Evolutionary conservation across 1,139 yeast species (phyloP), one percentile per base, ranked within the genome.

Genomic region (Debaryomyces nepalensis): DNA sequence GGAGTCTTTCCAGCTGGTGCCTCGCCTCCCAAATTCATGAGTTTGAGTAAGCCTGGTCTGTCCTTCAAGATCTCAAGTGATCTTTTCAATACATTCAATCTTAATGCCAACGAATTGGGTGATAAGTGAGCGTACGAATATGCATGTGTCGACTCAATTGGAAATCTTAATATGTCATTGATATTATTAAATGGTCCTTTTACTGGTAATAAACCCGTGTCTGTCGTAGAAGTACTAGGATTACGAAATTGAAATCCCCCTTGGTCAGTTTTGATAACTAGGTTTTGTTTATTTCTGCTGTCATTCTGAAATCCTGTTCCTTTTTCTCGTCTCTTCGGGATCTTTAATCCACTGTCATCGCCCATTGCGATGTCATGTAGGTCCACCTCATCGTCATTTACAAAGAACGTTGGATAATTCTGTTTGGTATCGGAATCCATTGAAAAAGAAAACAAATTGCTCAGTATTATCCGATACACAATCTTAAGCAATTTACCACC

Each of bases 101-200:
- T 68, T 41, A 87, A 78, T 0, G 95, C 88, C 44, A 88, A 64
- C 1, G 95, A 84, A 55, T 86, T 85, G 15, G 90, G 93, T 4
- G 95, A 84, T 43, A 87, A 68, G 46, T 86, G 88, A 4, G 95
- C 90, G 60, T 87, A 88, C 0, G 95, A 87, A 57, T 86, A 88
- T 2, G 96, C 86, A 58, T 87, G 93, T 2, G 95, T 79, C 8
- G 95, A 85, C 57, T 86, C 93, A 15, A 83, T 80, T 4, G 95
- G 89, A 57, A 85, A 86, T 51, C 71, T 75, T 39, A 63, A 47
- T 14, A 63, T 61, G 34, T 68, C 72, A 18, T 21, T 31, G 14
- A 22, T 41, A 18, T 33, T 41, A 20, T 31, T 31, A 14, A 38
- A 31, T 5, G 21, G 41, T 15, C 24, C 41, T 18, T 26, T 38